Conservation (phyloP, 352 stramenopile genomes). For the Pythium sukuiense region DNA sequence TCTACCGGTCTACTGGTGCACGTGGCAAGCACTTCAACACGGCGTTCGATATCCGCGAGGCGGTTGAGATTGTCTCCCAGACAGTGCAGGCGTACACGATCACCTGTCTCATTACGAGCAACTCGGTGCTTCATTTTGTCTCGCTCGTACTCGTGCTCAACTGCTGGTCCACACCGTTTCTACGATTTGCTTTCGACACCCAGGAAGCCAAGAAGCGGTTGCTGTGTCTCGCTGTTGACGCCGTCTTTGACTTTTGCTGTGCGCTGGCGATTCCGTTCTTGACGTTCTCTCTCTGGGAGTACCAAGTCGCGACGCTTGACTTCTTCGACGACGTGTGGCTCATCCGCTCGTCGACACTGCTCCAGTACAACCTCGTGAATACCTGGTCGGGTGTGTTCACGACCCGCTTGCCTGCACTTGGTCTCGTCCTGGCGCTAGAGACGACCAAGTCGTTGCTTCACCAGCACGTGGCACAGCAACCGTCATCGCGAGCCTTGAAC, state of each 20-base stretch:
- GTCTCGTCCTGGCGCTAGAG: conserved; percentile 22
- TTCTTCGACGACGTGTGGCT: conserved; percentile 28
- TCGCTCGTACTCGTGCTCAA: conserved; percentile 26
- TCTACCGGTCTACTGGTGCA: conserved; percentile 19
- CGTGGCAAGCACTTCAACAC: conserved; percentile 24
- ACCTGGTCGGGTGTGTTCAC: conserved; percentile 24
- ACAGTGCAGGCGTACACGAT: conserved; percentile 28
- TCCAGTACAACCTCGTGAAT: conserved; percentile 30
- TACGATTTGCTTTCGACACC: conserved; percentile 5
- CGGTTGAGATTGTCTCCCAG: conserved; percentile 25
- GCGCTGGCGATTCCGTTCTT: conserved; percentile 30
- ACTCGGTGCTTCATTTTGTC: conserved; percentile 26
- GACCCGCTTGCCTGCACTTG: conserved; percentile 23
- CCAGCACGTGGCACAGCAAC: conserved; percentile 2
- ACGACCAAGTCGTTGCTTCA: conserved; percentile 25
- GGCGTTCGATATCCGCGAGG: conserved; percentile 23
- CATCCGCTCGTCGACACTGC: conserved; percentile 26
- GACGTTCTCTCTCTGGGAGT: conserved; percentile 26
- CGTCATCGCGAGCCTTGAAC: background rate
- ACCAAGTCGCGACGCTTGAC: conserved; percentile 25
- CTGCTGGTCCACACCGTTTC: conserved; percentile 28
- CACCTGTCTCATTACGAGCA: conserved; percentile 28
- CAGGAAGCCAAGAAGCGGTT: conserved; percentile 24
- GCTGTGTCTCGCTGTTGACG: conserved; percentile 26
- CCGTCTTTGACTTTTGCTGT: conserved; percentile 32